phyloP scores from a whole-genome alignment of 441 rosid genomes.

The Geranium incanum region DNA sequence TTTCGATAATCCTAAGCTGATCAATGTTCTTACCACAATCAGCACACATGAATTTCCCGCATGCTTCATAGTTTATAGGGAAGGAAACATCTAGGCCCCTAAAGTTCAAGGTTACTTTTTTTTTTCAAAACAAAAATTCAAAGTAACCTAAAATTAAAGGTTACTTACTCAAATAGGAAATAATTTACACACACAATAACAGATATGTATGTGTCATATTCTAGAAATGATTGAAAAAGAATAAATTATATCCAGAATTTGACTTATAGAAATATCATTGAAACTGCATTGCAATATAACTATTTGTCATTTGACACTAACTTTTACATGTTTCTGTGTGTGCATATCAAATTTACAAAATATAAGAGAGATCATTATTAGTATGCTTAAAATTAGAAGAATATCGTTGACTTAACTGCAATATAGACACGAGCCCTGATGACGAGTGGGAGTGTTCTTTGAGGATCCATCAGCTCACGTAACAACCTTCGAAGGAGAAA shows the following conservation, averaged over 20 bases:
- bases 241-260: no score
- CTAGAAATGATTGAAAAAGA: neutral
- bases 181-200: neutral
- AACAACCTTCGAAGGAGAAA: conserved; percentile 66
- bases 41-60: neutral
- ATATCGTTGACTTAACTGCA: conserved; percentile 53
- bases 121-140: no score
- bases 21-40: neutral
- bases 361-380: neutral
- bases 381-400: conserved; percentile 7
- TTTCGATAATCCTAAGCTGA: neutral
- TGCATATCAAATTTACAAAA: no score
- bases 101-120: no score
- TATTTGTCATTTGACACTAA: neutral
- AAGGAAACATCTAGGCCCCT: neutral
- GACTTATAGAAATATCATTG: neutral
- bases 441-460: conserved; percentile 76
- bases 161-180: neutral
- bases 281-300: neutral
- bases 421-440: conserved; percentile 69
- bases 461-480: conserved; percentile 72
- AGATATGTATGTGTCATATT: neutral
- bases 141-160: no score
- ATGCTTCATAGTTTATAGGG: neutral
- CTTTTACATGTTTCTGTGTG: neutral